phyloP scores from a whole-genome alignment of 257 asterid species.

The Lantana camara region DNA sequence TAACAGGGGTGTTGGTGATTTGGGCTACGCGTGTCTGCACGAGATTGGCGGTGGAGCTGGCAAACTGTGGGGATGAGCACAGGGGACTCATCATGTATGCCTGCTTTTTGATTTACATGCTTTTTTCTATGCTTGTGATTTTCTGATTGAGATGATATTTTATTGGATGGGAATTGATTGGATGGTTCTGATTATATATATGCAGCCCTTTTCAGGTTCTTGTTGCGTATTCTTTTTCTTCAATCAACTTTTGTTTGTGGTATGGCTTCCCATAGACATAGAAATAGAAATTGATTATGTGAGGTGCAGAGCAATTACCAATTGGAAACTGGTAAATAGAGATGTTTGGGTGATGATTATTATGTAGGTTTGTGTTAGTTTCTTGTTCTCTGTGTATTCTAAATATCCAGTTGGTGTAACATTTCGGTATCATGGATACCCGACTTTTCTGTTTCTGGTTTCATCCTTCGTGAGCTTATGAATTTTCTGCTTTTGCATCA shows the following conservation, averaged over 20 bases:
- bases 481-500: too few species aligned
- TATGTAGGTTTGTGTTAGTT: not conserved
- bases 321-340: constrained; percentile 6
- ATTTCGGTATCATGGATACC: not conserved
- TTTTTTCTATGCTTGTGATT: constrained; percentile 75
- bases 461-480: too few species aligned
- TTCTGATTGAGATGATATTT: constrained; percentile 30
- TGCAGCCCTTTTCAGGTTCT: too few species aligned
- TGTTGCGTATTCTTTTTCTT: not conserved
- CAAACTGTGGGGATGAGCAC: constrained; percentile 79
- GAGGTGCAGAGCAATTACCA: not conserved
- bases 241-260: not conserved
- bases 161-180: not conserved
- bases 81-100: constrained; percentile 78
- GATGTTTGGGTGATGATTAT: not conserved
- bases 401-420: not conserved
- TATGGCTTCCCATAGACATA: not conserved
- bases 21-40: constrained; percentile 86
- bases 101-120: constrained; percentile 70
- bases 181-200: too few species aligned
- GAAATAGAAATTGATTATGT: not conserved
- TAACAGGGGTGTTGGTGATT: constrained; percentile 55
- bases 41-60: constrained; percentile 72
- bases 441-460: too few species aligned
- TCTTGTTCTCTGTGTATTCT: not conserved